These are phyloP conservation scores for Breynia disticha DNA, from an alignment of 441 rosid genomes.

Conservation along the genomic window DNA sequence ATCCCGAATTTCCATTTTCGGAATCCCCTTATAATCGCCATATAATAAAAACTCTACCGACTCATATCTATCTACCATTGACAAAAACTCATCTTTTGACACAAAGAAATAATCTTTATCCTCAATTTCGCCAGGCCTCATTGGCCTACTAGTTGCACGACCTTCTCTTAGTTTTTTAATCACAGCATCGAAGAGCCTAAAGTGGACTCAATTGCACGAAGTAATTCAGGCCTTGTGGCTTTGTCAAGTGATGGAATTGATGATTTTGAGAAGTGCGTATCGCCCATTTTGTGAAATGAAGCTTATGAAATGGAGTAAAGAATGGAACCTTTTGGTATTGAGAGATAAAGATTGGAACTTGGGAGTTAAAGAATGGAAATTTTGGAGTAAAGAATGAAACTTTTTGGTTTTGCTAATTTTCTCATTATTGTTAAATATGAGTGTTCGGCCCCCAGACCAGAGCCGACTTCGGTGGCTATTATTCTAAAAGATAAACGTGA, in stretches of 20 bases:
- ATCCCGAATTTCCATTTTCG: conserved; percentile 52
- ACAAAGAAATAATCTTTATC: conserved; percentile 76
- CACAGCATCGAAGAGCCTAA: conserved; percentile 66
- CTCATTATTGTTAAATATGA: too few relatives aligned
- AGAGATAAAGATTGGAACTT: conserved; percentile 14
- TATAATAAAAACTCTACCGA: conserved; percentile 66
- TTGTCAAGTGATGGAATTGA: conserved; percentile 34
- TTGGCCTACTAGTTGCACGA: conserved; percentile 63
- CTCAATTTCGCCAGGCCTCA: conserved; percentile 64
- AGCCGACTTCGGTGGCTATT: too few relatives aligned
- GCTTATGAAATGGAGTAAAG: conserved; percentile 24
- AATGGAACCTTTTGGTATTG: conserved; percentile 19
- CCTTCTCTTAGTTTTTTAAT: conserved; percentile 53
- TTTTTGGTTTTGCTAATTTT: too few relatives aligned
- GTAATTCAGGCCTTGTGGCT: conserved; percentile 43
- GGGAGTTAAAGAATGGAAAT: too few relatives aligned
- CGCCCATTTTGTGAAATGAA: conserved; percentile 39
- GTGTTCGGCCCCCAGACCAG: too few relatives aligned
- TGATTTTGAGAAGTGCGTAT: conserved; percentile 28
- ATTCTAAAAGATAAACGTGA: too few relatives aligned
- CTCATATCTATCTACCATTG: conserved; percentile 64
- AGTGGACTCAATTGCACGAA: conserved; percentile 67
- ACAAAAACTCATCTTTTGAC: conserved; percentile 53
- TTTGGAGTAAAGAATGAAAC: too few relatives aligned
- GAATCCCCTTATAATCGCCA: conserved; percentile 89